phyloP scores from a whole-genome alignment of 495 filamentous ascomycete genomes.

The Delitschia confertaspora region DNA sequence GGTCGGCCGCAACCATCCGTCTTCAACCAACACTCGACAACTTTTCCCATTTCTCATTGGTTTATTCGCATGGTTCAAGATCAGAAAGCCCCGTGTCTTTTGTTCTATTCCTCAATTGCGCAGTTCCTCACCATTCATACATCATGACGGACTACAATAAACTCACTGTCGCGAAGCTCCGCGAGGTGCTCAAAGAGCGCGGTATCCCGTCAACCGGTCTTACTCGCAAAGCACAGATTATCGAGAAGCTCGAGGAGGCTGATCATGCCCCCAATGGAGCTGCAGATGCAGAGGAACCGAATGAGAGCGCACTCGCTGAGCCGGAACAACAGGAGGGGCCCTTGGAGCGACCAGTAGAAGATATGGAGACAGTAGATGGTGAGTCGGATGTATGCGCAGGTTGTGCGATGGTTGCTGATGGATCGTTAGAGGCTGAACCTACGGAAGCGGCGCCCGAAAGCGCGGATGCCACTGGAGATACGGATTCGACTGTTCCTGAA shows the following conservation, averaged over 20 bases:
- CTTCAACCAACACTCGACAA: too few relatives aligned
- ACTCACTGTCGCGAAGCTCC: constrained; percentile 32
- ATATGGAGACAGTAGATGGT: constrained; percentile 2
- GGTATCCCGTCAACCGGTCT: constrained; percentile 34
- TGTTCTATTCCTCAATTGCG: too few relatives aligned
- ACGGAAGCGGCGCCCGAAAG: constrained; percentile 1
- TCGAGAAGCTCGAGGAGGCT: constrained; percentile 31
- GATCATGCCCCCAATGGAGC: constrained; percentile 19
- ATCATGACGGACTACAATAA: constrained; percentile 36
- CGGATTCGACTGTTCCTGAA: too few relatives aligned
- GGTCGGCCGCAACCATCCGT: too few relatives aligned
- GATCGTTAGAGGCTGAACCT: background rate
- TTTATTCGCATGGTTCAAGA: too few relatives aligned
- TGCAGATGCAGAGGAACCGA: constrained; percentile 2
- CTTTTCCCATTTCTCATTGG: too few relatives aligned
- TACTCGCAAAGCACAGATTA: constrained; percentile 34
- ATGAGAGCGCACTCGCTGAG: constrained; percentile 1
- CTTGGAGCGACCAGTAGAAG: background rate
- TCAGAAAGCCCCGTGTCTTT: too few relatives aligned
- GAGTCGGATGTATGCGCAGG: background rate
- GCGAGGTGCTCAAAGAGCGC: constrained; percentile 33
- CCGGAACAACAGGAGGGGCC: background rate
- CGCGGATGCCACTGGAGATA: too few relatives aligned
- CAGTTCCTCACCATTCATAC: too few relatives aligned
- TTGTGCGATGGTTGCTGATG: background rate